These are phyloP conservation scores for Neurospora sp. DNA, from an alignment of 495 filamentous ascomycete species.

Conservation along the genomic window DNA sequence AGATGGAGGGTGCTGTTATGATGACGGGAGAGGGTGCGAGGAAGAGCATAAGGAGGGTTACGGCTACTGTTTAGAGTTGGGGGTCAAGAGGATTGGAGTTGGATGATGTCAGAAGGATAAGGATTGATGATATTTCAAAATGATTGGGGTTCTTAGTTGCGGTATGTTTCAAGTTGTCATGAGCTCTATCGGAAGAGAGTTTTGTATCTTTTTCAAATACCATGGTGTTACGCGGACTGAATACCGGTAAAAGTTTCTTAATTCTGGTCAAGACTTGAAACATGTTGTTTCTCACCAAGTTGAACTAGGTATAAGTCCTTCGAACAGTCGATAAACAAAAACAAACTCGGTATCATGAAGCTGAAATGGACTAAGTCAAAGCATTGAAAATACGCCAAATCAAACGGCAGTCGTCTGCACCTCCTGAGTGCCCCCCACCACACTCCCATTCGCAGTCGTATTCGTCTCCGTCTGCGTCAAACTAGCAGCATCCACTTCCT, in stretches of 20 bases:
- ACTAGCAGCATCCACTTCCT: conserved; percentile 4
- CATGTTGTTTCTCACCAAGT: background rate
- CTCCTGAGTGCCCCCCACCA: background rate
- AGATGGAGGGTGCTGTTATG: conserved; percentile 76
- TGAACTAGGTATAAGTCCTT: background rate
- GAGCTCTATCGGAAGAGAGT: background rate
- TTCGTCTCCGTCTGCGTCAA: background rate
- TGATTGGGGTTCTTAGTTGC: background rate
- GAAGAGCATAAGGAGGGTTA: conserved; percentile 71
- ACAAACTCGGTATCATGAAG: conserved; percentile 8
- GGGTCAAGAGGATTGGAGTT: background rate
- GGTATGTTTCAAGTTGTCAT: background rate
- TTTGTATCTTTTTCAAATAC: background rate
- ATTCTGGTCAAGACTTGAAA: background rate
- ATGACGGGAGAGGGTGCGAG: conserved; percentile 77
- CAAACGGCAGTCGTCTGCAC: background rate
- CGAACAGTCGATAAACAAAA: background rate
- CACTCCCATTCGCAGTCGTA: background rate
- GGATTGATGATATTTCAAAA: background rate
- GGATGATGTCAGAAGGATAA: background rate
- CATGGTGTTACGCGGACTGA: background rate
- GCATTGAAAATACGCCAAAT: background rate
- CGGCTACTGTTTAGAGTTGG: conserved; percentile 23
- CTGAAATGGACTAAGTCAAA: background rate
- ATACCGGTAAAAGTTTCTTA: background rate